Base-by-base conservation (phyloP, 1,284 basidiomycete genomes). In the Veloboletus limbatus region DNA sequence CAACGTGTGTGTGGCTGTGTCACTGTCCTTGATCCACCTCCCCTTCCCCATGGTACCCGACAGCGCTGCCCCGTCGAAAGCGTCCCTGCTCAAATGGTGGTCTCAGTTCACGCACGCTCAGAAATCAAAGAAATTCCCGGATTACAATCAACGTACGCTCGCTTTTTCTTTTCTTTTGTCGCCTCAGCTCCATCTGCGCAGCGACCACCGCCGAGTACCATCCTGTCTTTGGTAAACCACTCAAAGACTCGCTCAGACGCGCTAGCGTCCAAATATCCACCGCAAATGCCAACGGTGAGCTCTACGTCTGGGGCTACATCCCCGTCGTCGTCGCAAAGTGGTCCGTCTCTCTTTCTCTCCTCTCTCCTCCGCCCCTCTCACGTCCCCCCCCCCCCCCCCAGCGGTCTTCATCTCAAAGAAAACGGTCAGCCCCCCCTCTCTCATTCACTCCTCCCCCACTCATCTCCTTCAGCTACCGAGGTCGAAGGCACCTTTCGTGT, bases 281-380 rank as follows among this genome's bases (percentile, higher is more conserved):
- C n/a, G 85, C 89, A 11, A 88, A 88, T 48, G 75, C 84, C 13
- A 83, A 85, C 53, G 92, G 89, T 8, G 81, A 86, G 52, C 74
- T 92, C 18, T 92, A 90, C 62, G 87, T 92, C 6, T 93, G 89
- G 87, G 92, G 96, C 2, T 92, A 90, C 64, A 92, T 99, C 34
- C 96, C 97, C 8, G 90, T 97, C 44, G 91, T 98, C 47, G 95
- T 99, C 28, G 97, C 95, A 47, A 97, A 97, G 69, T 97, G 94
- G 84, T 92, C 63, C 62, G 85, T 79, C 33, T 3, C n/a, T 21
- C 17, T 3, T n/a, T 21, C 17, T 34, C 53, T 43, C 27, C 31
- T 33, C 32, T 43, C 44, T 48, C 38, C 26, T 18, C 39, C 38
- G 8, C 38, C 33, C 3, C 36, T 20, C 48, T 55, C 43, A 46